These are phyloP conservation scores for Cyclocybe cylindracea DNA, from an alignment of 768 basidiomycete genomes.

Conservation along the genomic window DNA sequence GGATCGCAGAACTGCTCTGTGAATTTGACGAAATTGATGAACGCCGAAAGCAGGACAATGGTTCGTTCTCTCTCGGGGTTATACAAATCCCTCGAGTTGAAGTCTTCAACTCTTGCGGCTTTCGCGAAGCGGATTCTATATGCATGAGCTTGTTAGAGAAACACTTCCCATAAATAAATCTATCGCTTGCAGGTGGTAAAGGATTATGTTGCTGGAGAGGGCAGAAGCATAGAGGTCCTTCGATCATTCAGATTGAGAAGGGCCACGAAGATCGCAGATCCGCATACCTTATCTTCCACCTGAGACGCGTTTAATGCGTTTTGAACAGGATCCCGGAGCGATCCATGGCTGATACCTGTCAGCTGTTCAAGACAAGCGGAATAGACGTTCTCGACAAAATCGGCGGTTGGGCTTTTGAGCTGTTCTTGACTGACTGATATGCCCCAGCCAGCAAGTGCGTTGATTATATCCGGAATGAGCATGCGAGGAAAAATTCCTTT, in stretches of 20 bases:
- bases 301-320: slow-evolving; percentile 51
- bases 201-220: slow-evolving; percentile 61
- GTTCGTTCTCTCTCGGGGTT: slow-evolving; percentile 78
- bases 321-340: slow-evolving; percentile 60
- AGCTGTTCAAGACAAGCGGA: slow-evolving; percentile 72
- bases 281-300: slow-evolving; percentile 53
- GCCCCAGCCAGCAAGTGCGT: slow-evolving; percentile 68
- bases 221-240: slow-evolving; percentile 70
- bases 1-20: slow-evolving; percentile 68
- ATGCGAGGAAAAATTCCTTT: slow-evolving; percentile 67
- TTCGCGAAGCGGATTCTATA: slow-evolving; percentile 66
- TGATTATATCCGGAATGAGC: slow-evolving; percentile 62
- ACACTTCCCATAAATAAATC: background rate
- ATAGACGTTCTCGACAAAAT: slow-evolving; percentile 74
- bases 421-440: slow-evolving; percentile 67
- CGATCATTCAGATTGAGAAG: background rate
- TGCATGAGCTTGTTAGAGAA: background rate
- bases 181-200: slow-evolving; percentile 64
- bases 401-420: slow-evolving; percentile 63
- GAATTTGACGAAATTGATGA: slow-evolving; percentile 94
- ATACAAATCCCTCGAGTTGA: slow-evolving; percentile 72
- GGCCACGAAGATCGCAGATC: background rate
- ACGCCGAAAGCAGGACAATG: slow-evolving; percentile 74
- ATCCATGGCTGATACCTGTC: slow-evolving; percentile 59
- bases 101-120: slow-evolving; percentile 76